A percentile compares a stretch with the other conserved stretches of the same genome.
Evolutionary conservation across 1,139 yeast genomes (phyloP).

Genomic region (Hemisphaericaspora xylofermentans): DNA sequence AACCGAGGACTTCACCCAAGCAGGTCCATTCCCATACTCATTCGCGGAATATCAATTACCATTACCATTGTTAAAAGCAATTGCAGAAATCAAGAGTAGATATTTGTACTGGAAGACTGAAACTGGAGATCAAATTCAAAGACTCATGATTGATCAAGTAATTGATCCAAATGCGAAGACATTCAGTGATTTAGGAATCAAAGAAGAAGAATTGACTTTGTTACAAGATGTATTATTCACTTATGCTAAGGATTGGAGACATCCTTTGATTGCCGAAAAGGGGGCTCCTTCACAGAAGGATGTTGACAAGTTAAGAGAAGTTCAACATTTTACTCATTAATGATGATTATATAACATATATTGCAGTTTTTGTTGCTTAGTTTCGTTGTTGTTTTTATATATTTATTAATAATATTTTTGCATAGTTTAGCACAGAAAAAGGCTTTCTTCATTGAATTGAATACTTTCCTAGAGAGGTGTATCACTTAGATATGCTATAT

Average conservation of each 20-base stretch:
- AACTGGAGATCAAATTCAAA: conserved; percentile 74
- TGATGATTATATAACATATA: conserved; percentile 7
- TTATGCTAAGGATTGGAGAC: conserved; percentile 58
- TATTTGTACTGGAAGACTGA: conserved; percentile 67
- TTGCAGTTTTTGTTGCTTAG: background rate
- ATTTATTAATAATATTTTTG: too few relatives aligned
- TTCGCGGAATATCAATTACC: conserved; percentile 34
- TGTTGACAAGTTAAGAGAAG: conserved; percentile 44
- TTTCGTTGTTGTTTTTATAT: background rate
- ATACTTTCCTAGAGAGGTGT: too few relatives aligned
- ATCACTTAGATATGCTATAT: too few relatives aligned
- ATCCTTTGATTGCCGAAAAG: conserved; percentile 50
- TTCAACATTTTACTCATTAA: conserved; percentile 41
- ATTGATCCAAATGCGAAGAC: conserved; percentile 63
- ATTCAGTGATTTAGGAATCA: conserved; percentile 70
- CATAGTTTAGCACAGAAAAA: too few relatives aligned
- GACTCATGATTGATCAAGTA: conserved; percentile 69
- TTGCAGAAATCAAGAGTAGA: conserved; percentile 47
- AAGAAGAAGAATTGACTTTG: conserved; percentile 50
- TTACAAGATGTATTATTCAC: conserved; percentile 70
- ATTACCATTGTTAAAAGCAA: conserved; percentile 43
- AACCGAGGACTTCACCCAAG: conserved; percentile 56
- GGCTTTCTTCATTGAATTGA: too few relatives aligned
- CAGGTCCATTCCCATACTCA: conserved; percentile 47
- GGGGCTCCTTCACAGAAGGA: conserved; percentile 46